phyloP scores from a whole-genome alignment of 768 basidiomycete genomes.

The Hericium coralloides region DNA sequence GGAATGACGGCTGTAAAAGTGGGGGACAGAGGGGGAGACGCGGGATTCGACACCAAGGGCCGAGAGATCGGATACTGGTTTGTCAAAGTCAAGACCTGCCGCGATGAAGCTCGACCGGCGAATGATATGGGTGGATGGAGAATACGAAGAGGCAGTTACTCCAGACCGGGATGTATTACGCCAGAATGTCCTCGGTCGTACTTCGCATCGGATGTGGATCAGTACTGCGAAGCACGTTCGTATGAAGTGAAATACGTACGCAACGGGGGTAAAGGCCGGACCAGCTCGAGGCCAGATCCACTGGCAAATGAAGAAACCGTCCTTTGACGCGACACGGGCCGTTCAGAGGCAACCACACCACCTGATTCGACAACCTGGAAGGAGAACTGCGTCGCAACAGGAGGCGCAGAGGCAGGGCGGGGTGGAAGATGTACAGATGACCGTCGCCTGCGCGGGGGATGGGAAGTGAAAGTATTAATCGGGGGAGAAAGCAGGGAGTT shows the following conservation, averaged over 20 bases:
- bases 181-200: slow-evolving; percentile 82
- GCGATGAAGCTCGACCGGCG: slow-evolving; percentile 75
- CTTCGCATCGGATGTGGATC: slow-evolving; percentile 24
- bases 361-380: not conserved
- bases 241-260: slow-evolving; percentile 33
- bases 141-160: slow-evolving; percentile 61
- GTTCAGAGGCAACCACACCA: not conserved
- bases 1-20: slow-evolving; percentile 8
- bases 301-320: not conserved
- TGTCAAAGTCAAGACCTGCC: slow-evolving; percentile 61
- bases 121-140: slow-evolving; percentile 63
- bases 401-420: slow-evolving; percentile 1
- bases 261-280: slow-evolving; percentile 55
- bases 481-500: not conserved
- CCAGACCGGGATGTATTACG: slow-evolving; percentile 64
- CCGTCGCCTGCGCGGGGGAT: not conserved
- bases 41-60: slow-evolving; percentile 27
- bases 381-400: not conserved
- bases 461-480: not conserved
- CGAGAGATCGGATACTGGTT: slow-evolving; percentile 35
- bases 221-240: not conserved
- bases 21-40: slow-evolving; percentile 12
- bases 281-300: slow-evolving; percentile 26
- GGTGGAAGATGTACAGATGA: not conserved
- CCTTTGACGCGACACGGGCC: not conserved